Conservation (phyloP, 2,329 filamentous ascomycete genomes). For the Microdochium trichocladiopsis region DNA sequence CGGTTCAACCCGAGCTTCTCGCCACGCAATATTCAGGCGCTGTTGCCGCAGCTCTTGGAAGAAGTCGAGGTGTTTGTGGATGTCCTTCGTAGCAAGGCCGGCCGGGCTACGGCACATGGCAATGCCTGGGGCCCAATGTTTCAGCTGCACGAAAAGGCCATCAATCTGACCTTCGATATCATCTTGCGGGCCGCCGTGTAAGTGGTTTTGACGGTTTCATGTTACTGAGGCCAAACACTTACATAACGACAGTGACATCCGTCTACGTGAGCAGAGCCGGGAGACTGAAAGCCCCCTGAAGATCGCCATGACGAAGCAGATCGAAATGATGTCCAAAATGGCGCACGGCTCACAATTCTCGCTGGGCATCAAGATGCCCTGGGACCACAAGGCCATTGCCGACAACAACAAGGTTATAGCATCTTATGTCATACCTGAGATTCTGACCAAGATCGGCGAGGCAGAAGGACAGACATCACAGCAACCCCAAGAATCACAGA, state of each 20-base stretch:
- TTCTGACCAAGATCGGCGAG: constrained; percentile 8
- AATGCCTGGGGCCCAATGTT: constrained; percentile 12
- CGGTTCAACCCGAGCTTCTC: constrained; percentile 32
- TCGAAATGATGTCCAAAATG: constrained; percentile 4
- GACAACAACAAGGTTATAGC: constrained; percentile 8
- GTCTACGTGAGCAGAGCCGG: neutral
- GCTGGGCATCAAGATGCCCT: neutral
- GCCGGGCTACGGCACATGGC: neutral
- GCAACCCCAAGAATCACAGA: neutral
- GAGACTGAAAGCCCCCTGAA: neutral
- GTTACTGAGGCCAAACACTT: neutral
- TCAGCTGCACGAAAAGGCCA: constrained; percentile 18
- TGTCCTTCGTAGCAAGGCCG: constrained; percentile 11
- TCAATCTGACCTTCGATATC: constrained; percentile 18
- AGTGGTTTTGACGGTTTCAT: constrained; percentile 1
- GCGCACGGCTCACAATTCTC: neutral
- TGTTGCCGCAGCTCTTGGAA: constrained; percentile 23
- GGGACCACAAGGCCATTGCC: neutral
- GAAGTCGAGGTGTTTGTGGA: constrained; percentile 17
- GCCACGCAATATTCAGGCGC: constrained; percentile 22
- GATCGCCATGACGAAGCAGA: constrained; percentile 4
- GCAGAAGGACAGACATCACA: neutral
- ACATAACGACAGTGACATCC: neutral
- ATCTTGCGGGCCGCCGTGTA: constrained; percentile 20
- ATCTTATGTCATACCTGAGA: neutral